Percentiles rank a stretch among this genome's conserved stretches.
Conservation (phyloP, 306 rosid species). For the Gastrolobium villosum region DNA sequence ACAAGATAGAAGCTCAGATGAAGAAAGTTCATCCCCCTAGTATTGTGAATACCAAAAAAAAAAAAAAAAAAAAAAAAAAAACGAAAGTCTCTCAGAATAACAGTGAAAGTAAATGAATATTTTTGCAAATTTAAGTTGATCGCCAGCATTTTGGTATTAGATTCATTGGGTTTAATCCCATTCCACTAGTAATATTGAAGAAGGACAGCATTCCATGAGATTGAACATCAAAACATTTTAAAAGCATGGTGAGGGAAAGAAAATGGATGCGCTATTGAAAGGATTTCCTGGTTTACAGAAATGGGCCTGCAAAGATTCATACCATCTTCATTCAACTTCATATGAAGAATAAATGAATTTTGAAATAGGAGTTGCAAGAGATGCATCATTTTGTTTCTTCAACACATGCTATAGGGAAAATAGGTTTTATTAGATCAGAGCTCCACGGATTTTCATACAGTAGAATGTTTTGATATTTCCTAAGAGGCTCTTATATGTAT, state of each 20-base stretch:
- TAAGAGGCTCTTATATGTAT: constrained; percentile 59
- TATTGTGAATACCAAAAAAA: constrained; percentile 51
- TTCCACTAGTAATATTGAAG: constrained; percentile 35
- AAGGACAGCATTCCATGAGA: constrained; percentile 29
- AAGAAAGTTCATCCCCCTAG: constrained; percentile 89
- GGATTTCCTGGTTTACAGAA: constrained; percentile 26
- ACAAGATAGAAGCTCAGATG: constrained; percentile 86
- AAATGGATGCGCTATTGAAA: constrained; percentile 29
- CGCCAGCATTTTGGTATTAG: constrained; percentile 47
- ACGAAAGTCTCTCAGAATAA: constrained; percentile 56
- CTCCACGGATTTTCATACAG: constrained; percentile 60
- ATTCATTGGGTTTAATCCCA: constrained; percentile 44
- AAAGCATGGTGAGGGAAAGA: constrained; percentile 29
- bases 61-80: constrained; percentile 52
- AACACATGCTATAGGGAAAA: constrained; percentile 52
- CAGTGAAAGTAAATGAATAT: constrained; percentile 48
- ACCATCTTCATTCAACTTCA: constrained; percentile 33
- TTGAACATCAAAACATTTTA: constrained; percentile 40
- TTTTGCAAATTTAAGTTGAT: constrained; percentile 40
- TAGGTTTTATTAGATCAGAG: constrained; percentile 62
- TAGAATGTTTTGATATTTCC: constrained; percentile 58
- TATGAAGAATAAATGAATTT: constrained; percentile 39
- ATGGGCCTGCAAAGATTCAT: constrained; percentile 45
- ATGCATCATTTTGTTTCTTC: constrained; percentile 48
- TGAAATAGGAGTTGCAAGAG: constrained; percentile 41